Base-by-base conservation (phyloP, 495 filamentous ascomycete genomes). In the Penicilliopsis zonata region DNA sequence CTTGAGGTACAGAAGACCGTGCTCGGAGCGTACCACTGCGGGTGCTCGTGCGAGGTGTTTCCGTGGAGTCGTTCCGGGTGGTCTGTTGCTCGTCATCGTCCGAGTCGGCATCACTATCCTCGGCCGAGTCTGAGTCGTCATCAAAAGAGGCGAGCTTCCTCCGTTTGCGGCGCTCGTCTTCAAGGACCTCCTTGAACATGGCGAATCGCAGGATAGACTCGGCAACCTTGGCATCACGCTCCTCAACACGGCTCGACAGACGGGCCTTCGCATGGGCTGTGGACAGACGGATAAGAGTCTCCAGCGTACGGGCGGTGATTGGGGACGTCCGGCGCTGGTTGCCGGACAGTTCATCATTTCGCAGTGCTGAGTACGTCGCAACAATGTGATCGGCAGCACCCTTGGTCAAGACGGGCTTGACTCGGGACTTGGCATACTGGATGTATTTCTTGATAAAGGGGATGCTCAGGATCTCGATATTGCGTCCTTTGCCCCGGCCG, bases 391-490 rank as follows among this genome's bases (percentile, higher is more conserved):
- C 82, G 23, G 86, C 82, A 7, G 92, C 90, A 17, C 85, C 86
- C 50, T 88, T 87, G 10, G 92, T 94, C 35, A 99, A 60, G 15
- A 92, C 65, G 3, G 90, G 90, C 73, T 86, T 88, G 45, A 94
- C 71, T 51, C 90, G 65, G 17, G 76, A 78, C 59, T 96, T 96
- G 43, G 92, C 87, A 54, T 99, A 99, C 52, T 99, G 90, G 37
- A 99, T 86, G 54, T 95, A 99, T 59, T 99, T 99, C 67, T 96
- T 96, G 59, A 99, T 86, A 63, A 99, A 99, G 1, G 88, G 86
- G 36, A 99, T 94, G 57, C 82, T 90, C 35, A 96, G 66, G n/a
- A 99, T 84, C 52, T 95, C 86, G 21, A 78, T 69, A 37, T 80
- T 78, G 57, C 84, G 82, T 47, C 70, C 72, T 26, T 61, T 63